Evolutionary conservation across 441 rosid genomes (phyloP).

Genomic region (Omphalea diandra): DNA sequence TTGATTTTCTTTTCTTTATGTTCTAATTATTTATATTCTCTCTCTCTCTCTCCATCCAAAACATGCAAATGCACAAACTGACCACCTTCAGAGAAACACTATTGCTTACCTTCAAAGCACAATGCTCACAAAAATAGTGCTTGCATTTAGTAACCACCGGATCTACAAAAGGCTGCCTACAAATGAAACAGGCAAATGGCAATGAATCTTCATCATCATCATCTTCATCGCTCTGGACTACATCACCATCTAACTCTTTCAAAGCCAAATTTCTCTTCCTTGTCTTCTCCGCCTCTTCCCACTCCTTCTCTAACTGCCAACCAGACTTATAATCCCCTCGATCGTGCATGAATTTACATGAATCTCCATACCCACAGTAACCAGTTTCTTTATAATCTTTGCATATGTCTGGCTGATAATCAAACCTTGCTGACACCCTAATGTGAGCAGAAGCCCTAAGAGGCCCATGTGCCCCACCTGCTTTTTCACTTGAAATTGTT

Average conservation of each 20-base stretch:
- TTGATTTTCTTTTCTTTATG: no score
- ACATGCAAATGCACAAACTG: background rate
- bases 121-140: conserved; percentile 94
- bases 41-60: background rate
- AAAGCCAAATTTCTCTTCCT: conserved; percentile 79
- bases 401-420: conserved; percentile 92
- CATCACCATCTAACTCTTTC: conserved; percentile 54
- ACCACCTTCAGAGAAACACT: background rate
- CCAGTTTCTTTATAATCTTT: conserved; percentile 97
- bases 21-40: no score
- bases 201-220: conserved; percentile 67
- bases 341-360: conserved; percentile 92
- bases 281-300: conserved; percentile 87
- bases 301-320: conserved; percentile 88
- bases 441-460: conserved; percentile 95
- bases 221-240: conserved; percentile 33
- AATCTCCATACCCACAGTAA: conserved; percentile 89
- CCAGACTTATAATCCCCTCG: conserved; percentile 92
- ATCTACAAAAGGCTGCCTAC: conserved; percentile 76
- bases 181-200: conserved; percentile 90
- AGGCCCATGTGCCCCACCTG: conserved; percentile 93
- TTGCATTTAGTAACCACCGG: conserved; percentile 91
- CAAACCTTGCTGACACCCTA: conserved; percentile 83
- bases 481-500: conserved; percentile 85
- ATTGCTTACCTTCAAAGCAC: conserved; percentile 71